A percentile compares a stretch with the other conserved stretches of the same genome.
Evolutionary conservation across 305 asterid genomes (phyloP).

Genomic region (Fraxinus platypoda): DNA sequence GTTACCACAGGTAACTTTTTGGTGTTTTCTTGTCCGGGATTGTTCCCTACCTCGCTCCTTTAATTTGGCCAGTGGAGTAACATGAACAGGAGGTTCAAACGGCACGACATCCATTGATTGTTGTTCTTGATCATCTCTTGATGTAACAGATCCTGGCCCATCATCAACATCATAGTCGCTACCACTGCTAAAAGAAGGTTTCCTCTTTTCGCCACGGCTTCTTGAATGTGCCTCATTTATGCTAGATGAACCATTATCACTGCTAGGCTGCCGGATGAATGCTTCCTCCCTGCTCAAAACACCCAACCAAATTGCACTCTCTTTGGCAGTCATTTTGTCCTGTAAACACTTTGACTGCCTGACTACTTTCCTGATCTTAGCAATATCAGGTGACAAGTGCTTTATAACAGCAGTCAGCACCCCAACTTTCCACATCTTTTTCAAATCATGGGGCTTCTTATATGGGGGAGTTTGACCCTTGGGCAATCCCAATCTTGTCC

Average conservation of each 20-base stretch:
- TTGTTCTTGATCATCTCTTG: conserved; percentile 36
- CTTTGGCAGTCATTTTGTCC: conserved; percentile 69
- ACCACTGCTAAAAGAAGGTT: conserved; percentile 41
- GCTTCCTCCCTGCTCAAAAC: conserved; percentile 59
- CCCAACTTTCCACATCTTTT: conserved; percentile 80
- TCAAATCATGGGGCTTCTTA: conserved; percentile 73
- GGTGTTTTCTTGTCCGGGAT: conserved; percentile 29
- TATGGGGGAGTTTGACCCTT: conserved; percentile 61
- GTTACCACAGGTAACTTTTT: conserved; percentile 22
- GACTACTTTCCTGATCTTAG: conserved; percentile 53
- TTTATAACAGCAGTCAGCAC: conserved; percentile 69
- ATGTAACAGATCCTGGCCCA: conserved; percentile 46
- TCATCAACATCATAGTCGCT: conserved; percentile 60
- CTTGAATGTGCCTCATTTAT: conserved; percentile 38
- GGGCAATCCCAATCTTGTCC: conserved; percentile 51
- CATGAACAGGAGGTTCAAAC: conserved; percentile 13
- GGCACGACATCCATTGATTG: conserved; percentile 23
- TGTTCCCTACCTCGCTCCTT: conserved; percentile 28
- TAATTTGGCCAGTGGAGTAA: conserved; percentile 24
- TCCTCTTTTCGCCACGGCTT: conserved; percentile 39
- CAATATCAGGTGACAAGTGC: conserved; percentile 76
- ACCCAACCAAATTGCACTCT: conserved; percentile 61
- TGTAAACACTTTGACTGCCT: conserved; percentile 56
- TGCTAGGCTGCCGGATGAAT: conserved; percentile 41
- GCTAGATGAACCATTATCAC: conserved; percentile 56